A percentile compares a stretch with the other conserved stretches of the same genome.
Evolutionary conservation across 805 yeast genomes (phyloP).

Genomic region (Suhomyces canberraensis): DNA sequence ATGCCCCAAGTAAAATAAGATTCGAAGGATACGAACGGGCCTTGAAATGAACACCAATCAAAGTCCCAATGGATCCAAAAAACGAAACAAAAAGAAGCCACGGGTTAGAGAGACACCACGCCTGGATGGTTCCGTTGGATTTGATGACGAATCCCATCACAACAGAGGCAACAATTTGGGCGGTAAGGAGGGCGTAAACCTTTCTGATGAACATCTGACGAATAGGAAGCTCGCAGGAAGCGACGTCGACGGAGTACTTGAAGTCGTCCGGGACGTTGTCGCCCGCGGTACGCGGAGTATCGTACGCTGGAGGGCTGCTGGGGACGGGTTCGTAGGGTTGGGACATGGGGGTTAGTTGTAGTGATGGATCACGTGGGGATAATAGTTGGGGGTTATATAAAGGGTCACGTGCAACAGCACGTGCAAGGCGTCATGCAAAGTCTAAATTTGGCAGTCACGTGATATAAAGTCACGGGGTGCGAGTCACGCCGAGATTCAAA

Average conservation of each 20-base stretch:
- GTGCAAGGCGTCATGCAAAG: no score
- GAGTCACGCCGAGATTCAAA: no score
- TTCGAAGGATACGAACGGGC: constrained; percentile 70
- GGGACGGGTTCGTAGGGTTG: constrained; percentile 6
- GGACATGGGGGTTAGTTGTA: no score
- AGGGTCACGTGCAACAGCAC: no score
- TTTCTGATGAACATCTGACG: constrained; percentile 75
- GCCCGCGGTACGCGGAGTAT: constrained; percentile 24
- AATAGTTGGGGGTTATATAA: neutral
- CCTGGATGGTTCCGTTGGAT: constrained; percentile 40
- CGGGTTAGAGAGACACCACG: constrained; percentile 55
- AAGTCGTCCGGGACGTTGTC: constrained; percentile 66
- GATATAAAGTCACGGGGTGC: no score
- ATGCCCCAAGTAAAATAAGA: constrained; percentile 54
- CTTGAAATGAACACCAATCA: constrained; percentile 61
- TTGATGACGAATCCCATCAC: constrained; percentile 52
- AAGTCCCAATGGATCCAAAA: constrained; percentile 58
- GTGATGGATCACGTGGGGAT: no score
- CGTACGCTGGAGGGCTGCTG: constrained; percentile 22
- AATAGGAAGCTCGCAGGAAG: constrained; percentile 71
- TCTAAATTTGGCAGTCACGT: no score
- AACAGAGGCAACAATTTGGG: constrained; percentile 64
- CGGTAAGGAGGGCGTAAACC: constrained; percentile 68
- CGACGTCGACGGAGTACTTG: constrained; percentile 74
- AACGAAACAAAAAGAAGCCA: constrained; percentile 59